These are phyloP conservation scores for Rhodamnia argentea DNA, from an alignment of 345 rosid genomes.

Conservation along the genomic window DNA sequence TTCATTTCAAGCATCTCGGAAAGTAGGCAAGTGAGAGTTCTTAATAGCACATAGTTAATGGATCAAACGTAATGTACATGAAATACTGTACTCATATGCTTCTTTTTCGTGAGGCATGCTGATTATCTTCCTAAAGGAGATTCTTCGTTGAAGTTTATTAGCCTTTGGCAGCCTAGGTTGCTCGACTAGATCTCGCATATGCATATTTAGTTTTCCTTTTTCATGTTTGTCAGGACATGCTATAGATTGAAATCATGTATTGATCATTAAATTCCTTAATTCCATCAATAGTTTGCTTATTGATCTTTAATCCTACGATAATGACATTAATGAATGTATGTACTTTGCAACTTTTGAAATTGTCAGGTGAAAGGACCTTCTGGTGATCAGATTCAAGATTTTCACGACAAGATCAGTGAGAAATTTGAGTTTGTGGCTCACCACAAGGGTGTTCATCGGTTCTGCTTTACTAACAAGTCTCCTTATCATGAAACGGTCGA, in stretches of 20 bases:
- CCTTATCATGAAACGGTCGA: slow-evolving; percentile 69
- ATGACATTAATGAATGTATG: not conserved
- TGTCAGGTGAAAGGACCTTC: slow-evolving; percentile 57
- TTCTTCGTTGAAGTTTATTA: not conserved
- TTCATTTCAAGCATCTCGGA: not conserved
- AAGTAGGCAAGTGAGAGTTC: not conserved
- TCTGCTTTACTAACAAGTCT: slow-evolving; percentile 66
- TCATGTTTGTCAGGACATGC: not conserved
- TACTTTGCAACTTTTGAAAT: not conserved
- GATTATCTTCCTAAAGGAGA: not conserved
- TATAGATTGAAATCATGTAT: not conserved
- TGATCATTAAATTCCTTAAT: not conserved
- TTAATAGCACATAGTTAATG: not conserved
- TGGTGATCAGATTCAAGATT: slow-evolving; percentile 51
- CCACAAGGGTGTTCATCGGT: slow-evolving; percentile 54
- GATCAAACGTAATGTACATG: not conserved
- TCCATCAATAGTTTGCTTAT: not conserved
- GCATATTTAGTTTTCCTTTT: not conserved
- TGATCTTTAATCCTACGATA: not conserved
- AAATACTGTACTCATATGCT: not conserved
- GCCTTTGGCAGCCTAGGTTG: not conserved
- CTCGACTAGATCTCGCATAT: not conserved
- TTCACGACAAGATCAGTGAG: slow-evolving; percentile 55
- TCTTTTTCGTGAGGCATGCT: not conserved
- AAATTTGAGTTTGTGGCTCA: slow-evolving; percentile 54